Evolutionary conservation across 2,329 filamentous ascomycete genomes (phyloP).

Genomic region (Exutisphaerella laricina): DNA sequence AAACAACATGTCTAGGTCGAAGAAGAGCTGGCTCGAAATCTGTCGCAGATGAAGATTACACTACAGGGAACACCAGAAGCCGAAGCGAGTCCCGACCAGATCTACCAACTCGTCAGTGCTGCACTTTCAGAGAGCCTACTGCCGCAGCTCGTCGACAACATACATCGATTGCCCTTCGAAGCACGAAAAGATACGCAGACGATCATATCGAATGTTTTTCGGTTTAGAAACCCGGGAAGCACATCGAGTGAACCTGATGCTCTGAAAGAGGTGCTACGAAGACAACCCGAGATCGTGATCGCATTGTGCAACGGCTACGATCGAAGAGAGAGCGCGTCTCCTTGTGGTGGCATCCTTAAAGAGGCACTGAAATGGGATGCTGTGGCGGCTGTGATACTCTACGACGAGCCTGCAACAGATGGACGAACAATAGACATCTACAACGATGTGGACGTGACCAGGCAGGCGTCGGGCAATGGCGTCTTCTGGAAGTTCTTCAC

Average conservation of each 20-base stretch:
- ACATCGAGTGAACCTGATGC: conserved; percentile 76
- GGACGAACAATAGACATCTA: conserved; percentile 67
- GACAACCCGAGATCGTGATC: conserved; percentile 78
- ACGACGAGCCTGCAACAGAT: conserved; percentile 74
- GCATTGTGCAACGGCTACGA: conserved; percentile 87
- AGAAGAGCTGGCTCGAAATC: conserved; percentile 79
- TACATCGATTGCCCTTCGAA: conserved; percentile 87
- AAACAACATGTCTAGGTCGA: conserved; percentile 56
- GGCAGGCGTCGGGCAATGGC: conserved; percentile 70
- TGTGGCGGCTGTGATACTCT: conserved; percentile 83
- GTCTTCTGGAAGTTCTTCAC: conserved; percentile 97
- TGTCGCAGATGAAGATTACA: conserved; percentile 85
- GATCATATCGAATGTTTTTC: conserved; percentile 91
- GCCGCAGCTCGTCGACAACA: conserved; percentile 71
- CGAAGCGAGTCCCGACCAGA: conserved; percentile 80
- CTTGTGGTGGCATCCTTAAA: conserved; percentile 80
- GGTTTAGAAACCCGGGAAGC: conserved; percentile 67
- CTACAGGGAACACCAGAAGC: conserved; percentile 90
- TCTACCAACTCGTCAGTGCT: conserved; percentile 76
- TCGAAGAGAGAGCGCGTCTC: conserved; percentile 82
- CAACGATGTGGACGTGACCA: conserved; percentile 62
- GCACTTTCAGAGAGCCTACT: conserved; percentile 88
- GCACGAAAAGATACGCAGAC: conserved; percentile 92
- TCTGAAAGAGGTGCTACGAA: conserved; percentile 80
- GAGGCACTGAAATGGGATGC: conserved; percentile 89